Evolutionary conservation across 768 basidiomycete genomes (phyloP), one percentile per base, ranked within the genome.

Genomic region (Hygrocybe coccinea): DNA sequence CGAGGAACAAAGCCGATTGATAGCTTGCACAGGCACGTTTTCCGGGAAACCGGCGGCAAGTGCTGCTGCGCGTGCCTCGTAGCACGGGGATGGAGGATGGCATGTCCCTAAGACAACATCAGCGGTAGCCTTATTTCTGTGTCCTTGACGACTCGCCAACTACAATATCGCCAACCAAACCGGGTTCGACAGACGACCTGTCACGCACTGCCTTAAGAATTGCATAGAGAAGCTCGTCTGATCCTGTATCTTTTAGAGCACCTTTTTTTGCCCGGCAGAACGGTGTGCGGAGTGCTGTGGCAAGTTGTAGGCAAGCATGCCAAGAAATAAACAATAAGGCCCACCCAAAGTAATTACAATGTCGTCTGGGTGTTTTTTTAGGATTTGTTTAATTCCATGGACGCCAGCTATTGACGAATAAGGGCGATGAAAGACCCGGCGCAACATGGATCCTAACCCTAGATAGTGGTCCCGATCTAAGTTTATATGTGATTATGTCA

Each of bases 1-100:
- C 0, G 93, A 95, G 2, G 93, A 90, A 71, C 95, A 99, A 49
- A 98, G 80, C 55, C 95, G 79, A 70, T 99, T 99, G 52, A 97
- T 84, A 10, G 89, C 87, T 19, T 89, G 89, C 59, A 97, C 80
- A n/a, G 95, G 88, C 12, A 92, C 86, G 59, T 85, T 75, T 53
- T 86, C 79, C 2, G 94, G 95, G 60, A 97, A 88, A 11, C 93
- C 94, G 24, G 93, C 91, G 34, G 89, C 84, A 39, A 95, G 77
- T 4, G 90, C 89, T 25, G 93, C 91, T 45, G 91, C 89, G 33
- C 93, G 78, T 8, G 93, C 92, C 41, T 90, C 75, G 67, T 87
- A 94, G 57, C 85, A 78, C 21, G 88, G 89, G 0, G 87, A 91
- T 9, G 87, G 87, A 22, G 86, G 84, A 67, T 91, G 89, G 58